Conservation (phyloP, 1,284 basidiomycete genomes). For the Rhodotorula sp. region DNA sequence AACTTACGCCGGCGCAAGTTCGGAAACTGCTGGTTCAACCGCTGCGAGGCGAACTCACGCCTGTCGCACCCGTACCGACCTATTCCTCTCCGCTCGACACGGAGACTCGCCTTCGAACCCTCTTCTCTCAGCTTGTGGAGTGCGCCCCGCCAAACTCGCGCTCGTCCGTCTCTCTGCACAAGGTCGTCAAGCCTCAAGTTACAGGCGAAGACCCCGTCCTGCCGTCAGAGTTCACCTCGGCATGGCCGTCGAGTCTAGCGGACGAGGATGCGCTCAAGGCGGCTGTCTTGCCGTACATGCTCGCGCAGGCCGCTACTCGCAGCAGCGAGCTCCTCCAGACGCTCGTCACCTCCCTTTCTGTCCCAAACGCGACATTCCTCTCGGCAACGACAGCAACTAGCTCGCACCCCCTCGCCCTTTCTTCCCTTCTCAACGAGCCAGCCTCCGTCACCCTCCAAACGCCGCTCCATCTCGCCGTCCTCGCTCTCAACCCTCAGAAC, state of each 20-base stretch:
- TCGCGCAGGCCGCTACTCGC: constrained; percentile 39
- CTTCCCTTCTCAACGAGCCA: constrained; percentile 40
- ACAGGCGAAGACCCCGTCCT: constrained; percentile 12
- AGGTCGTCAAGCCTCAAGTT: neutral
- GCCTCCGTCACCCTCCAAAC: constrained; percentile 56
- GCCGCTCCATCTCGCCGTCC: constrained; percentile 74
- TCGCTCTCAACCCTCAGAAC: constrained; percentile 62
- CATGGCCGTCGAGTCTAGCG: constrained; percentile 33
- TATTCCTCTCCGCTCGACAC: constrained; percentile 33
- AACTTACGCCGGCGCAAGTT: constrained; percentile 66
- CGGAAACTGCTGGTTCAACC: constrained; percentile 73
- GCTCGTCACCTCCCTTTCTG: constrained; percentile 25
- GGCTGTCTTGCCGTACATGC: constrained; percentile 40
- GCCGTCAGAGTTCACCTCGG: constrained; percentile 22
- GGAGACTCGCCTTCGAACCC: constrained; percentile 27
- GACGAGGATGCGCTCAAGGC: constrained; percentile 36
- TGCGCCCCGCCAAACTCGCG: constrained; percentile 56
- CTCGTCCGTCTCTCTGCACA: constrained; percentile 55
- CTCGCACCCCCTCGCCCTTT: constrained; percentile 16
- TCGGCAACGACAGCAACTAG: neutral
- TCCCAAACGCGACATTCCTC: neutral
- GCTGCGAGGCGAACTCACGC: constrained; percentile 81
- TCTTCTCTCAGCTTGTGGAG: constrained; percentile 49
- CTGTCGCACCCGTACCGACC: constrained; percentile 46
- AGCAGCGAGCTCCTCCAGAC: constrained; percentile 27